Evolutionary conservation across 805 yeast genomes (phyloP).

Genomic region (Myxozyma udenii): DNA sequence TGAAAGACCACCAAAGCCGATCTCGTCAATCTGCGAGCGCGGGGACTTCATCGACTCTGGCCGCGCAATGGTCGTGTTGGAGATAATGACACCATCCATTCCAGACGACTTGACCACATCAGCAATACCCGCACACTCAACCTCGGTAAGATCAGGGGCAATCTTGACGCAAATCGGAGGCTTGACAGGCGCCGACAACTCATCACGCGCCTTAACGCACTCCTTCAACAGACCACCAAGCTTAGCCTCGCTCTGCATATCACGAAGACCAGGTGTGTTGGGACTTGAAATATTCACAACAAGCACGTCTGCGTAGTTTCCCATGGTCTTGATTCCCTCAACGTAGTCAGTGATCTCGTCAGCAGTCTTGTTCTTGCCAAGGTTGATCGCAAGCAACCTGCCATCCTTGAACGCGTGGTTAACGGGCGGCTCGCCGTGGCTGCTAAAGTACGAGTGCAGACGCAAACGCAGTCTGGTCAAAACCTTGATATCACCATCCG

Average conservation of each 20-base stretch:
- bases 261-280: conserved; percentile 91
- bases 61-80: conserved; percentile 87
- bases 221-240: conserved; percentile 57
- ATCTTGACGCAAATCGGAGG: conserved; percentile 88
- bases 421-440: conserved; percentile 17
- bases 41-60: conserved; percentile 59
- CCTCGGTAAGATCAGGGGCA: conserved; percentile 86
- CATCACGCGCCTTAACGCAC: conserved; percentile 68
- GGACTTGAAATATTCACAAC: conserved; percentile 93
- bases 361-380: conserved; percentile 90
- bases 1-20: conserved; percentile 72
- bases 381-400: conserved; percentile 72
- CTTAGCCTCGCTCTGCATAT: conserved; percentile 73
- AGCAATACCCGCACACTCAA: conserved; percentile 80
- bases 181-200: conserved; percentile 42
- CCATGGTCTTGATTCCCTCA: conserved; percentile 76
- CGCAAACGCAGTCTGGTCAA: conserved; percentile 65
- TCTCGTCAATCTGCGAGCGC: conserved; percentile 49
- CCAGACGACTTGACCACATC: conserved; percentile 69
- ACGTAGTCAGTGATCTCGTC: conserved; percentile 86
- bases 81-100: conserved; percentile 87
- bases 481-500: conserved; percentile 79
- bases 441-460: conserved; percentile 37
- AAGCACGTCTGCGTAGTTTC: conserved; percentile 80
- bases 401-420: conserved; percentile 55